Conservation (phyloP, 2,329 filamentous ascomycete genomes). For the Gyromitra esculenta region DNA sequence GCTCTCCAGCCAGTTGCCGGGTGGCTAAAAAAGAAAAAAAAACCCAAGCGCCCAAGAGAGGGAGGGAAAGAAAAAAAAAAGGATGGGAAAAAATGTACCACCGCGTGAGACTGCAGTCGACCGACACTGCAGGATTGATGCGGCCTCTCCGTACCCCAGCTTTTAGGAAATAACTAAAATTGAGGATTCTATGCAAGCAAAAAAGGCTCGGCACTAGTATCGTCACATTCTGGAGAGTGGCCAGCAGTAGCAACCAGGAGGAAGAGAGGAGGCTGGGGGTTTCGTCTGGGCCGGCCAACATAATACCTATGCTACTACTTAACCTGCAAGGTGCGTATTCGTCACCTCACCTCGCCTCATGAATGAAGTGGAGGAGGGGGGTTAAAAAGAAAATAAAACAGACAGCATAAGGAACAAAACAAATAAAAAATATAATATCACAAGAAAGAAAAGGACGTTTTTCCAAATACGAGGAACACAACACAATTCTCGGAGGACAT, state of each 20-base stretch:
- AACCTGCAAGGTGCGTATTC: slow-evolving; percentile 46
- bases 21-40: slow-evolving; percentile 36
- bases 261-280: slow-evolving; percentile 9
- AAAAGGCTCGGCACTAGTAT: slow-evolving; percentile 36
- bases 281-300: slow-evolving; percentile 1
- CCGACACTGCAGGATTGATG: slow-evolving; percentile 31
- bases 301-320: slow-evolving; percentile 25
- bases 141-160: slow-evolving; percentile 45
- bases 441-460: slow-evolving; percentile 24
- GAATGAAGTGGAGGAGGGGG: slow-evolving; percentile 8
- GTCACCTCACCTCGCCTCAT: slow-evolving; percentile 30
- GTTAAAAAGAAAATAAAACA: slow-evolving; percentile 48
- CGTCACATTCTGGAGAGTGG: slow-evolving; percentile 33
- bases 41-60: neutral
- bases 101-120: slow-evolving; percentile 18
- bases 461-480: slow-evolving; percentile 28
- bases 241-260: slow-evolving; percentile 16
- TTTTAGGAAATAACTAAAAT: slow-evolving; percentile 22
- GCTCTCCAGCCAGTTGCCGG: slow-evolving; percentile 34
- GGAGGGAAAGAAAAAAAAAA: neutral
- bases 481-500: slow-evolving; percentile 11
- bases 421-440: slow-evolving; percentile 51
- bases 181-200: slow-evolving; percentile 23
- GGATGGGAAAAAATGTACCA: slow-evolving; percentile 11
- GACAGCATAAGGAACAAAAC: slow-evolving; percentile 32